Percentiles rank a stretch among this genome's conserved stretches.
Evolutionary conservation across 805 yeast genomes (phyloP).

Genomic region (Lipomyces starkeyi): DNA sequence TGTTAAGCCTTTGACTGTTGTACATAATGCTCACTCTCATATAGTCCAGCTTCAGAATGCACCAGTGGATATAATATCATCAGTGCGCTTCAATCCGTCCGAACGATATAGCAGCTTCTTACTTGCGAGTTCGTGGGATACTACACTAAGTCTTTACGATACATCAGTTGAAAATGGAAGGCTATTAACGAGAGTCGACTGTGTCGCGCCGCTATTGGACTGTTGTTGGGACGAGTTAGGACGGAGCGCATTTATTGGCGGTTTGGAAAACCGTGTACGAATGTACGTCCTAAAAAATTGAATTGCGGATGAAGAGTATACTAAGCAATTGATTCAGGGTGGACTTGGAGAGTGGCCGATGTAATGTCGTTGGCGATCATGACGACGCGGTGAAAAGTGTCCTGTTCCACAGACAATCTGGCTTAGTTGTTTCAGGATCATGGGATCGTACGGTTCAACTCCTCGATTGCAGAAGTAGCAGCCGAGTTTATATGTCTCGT

Average conservation of each 20-base stretch:
- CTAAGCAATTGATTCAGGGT: slow-evolving; percentile 41
- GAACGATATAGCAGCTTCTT: slow-evolving; percentile 43
- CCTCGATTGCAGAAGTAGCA: slow-evolving; percentile 52
- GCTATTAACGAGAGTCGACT: slow-evolving; percentile 34
- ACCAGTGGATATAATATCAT: slow-evolving; percentile 31
- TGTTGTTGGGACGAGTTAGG: slow-evolving; percentile 42
- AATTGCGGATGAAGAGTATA: background rate
- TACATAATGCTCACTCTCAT: slow-evolving; percentile 3
- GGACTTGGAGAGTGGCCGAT: slow-evolving; percentile 56
- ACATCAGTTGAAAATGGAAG: slow-evolving; percentile 39
- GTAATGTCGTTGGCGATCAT: slow-evolving; percentile 47
- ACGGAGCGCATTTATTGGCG: slow-evolving; percentile 32
- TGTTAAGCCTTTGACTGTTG: background rate
- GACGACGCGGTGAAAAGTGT: slow-evolving; percentile 51
- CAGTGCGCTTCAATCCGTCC: slow-evolving; percentile 29
- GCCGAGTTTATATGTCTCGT: slow-evolving; percentile 32
- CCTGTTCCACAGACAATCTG: slow-evolving; percentile 42
- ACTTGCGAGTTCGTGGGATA: slow-evolving; percentile 65
- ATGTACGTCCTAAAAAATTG: slow-evolving; percentile 12
- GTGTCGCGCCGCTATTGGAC: slow-evolving; percentile 47
- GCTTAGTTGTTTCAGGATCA: slow-evolving; percentile 59
- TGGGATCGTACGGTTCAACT: slow-evolving; percentile 63
- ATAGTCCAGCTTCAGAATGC: slow-evolving; percentile 25
- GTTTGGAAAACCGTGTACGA: slow-evolving; percentile 26
- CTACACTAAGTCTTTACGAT: slow-evolving; percentile 54